phyloP scores from a whole-genome alignment of 495 filamentous ascomycete species.

The Penicillium canariense region DNA sequence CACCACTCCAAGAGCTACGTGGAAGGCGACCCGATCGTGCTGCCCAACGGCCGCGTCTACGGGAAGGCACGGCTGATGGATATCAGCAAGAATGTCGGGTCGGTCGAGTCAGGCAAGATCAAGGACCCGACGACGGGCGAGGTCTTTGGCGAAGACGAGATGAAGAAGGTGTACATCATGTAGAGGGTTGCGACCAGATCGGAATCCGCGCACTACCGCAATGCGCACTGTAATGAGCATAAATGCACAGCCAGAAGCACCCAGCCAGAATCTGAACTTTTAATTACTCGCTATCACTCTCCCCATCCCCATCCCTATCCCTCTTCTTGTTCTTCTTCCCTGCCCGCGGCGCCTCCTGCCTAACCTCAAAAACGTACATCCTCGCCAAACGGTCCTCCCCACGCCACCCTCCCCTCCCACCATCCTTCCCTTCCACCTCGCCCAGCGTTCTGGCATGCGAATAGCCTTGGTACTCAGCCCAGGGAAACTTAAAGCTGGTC shows the following conservation, averaged over 20 bases:
- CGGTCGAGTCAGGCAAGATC: constrained; percentile 54
- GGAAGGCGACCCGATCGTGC: constrained; percentile 77
- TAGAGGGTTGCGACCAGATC: constrained; percentile 29
- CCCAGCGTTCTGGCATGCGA: constrained; percentile 85
- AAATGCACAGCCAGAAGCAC: too few relatives aligned
- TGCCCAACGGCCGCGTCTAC: constrained; percentile 87
- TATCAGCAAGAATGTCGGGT: constrained; percentile 65
- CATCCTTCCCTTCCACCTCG: constrained; percentile 59
- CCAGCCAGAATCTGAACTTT: neutral
- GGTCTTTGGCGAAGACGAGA: constrained; percentile 53
- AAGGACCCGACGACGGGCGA: constrained; percentile 81
- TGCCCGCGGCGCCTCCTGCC: constrained; percentile 46
- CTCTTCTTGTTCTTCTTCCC: constrained; percentile 38
- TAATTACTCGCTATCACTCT: constrained; percentile 37
- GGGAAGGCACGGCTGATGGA: constrained; percentile 70
- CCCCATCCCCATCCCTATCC: constrained; percentile 46
- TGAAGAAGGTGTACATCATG: constrained; percentile 91
- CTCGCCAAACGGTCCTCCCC: constrained; percentile 73
- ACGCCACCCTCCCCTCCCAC: constrained; percentile 64
- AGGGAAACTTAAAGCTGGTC: constrained; percentile 74
- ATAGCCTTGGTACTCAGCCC: constrained; percentile 77
- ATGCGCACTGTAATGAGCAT: neutral
- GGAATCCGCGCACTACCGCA: neutral
- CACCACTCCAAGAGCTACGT: constrained; percentile 91
- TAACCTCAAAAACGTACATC: constrained; percentile 75